Evolutionary conservation across 108 stramenopile species (phyloP).

Genomic region (Cyclotella cryptica): DNA sequence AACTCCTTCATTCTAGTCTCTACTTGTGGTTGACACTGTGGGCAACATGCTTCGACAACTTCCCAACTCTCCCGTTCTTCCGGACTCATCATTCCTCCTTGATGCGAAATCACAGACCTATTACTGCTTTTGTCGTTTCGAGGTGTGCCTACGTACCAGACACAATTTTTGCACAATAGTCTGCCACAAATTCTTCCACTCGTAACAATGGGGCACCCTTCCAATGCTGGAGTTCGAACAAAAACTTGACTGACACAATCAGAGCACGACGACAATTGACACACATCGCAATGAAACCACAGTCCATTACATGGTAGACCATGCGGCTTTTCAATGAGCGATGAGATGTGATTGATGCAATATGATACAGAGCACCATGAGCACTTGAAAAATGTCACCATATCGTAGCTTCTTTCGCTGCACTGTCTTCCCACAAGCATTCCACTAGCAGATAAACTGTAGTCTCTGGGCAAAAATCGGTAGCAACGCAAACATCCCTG

Average conservation of each 20-base stretch:
- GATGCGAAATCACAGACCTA: not conserved
- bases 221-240: not conserved
- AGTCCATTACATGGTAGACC: not conserved
- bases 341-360: slow-evolving; percentile 25
- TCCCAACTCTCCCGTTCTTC: slow-evolving; percentile 5
- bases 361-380: slow-evolving; percentile 35
- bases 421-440: not conserved
- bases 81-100: not conserved
- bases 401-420: slow-evolving; percentile 20
- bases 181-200: slow-evolving; percentile 16
- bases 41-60: slow-evolving; percentile 18
- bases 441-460: not conserved
- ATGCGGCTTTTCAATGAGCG: not conserved
- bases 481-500: slow-evolving; percentile 43
- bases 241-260: slow-evolving; percentile 34
- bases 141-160: slow-evolving; percentile 15
- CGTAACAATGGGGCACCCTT: slow-evolving; percentile 17
- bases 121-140: not conserved
- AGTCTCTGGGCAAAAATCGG: slow-evolving; percentile 28
- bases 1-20: slow-evolving; percentile 12
- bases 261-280: slow-evolving; percentile 37
- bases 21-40: slow-evolving; percentile 2
- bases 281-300: slow-evolving; percentile 48
- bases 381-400: slow-evolving; percentile 21
- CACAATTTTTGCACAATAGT: slow-evolving; percentile 14